Evolutionary conservation across 768 basidiomycete genomes (phyloP), one percentile per base, ranked within the genome.

Genomic region (Chlorophyllum brunneum): DNA sequence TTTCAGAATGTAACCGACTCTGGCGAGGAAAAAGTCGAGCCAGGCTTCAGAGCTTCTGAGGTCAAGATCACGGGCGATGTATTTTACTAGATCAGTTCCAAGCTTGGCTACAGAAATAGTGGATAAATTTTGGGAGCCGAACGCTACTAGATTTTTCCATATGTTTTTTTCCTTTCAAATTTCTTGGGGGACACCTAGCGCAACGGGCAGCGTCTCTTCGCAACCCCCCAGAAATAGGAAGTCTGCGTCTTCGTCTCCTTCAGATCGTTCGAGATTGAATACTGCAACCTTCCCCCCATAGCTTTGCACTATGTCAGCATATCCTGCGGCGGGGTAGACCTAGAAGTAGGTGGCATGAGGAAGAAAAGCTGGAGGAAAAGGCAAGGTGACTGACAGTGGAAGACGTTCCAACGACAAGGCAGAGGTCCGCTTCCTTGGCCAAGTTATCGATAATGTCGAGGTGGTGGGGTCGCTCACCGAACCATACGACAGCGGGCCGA

Each of bases 401-500:
- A 4, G 77, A 79, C 29, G 81, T 83, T 16, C 81, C 81, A 47
- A 83, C 65, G 4, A 83, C 77, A 2, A 83, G 63, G 43, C 73
- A 73, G 11, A 83, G 59, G 63, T 82, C 81, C 6, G 74, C 77
- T n/a, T 66, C 49, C 2, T 66, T 60, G 1, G 81, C 72, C 9
- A 77, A 36, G 15, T 67, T 52, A 37, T 72, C 65, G 45, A 80
- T 79, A 23, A 63, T 55, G 16, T 70, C 62, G 50, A 78, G n/a
- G 8, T 71, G 58, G 9, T 64, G 56, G 1, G 76, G 73, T 30
- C 16, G 56, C 58, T 83, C 81, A 2, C 75, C 77, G 56, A 83
- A 85, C 80, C 81, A 83, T 1, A 82, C 78, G 4, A 82, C 79
- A 3, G 73, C 80, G 5, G 81, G 79, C 18, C 80, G 67, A 1